Evolutionary conservation across 345 rosid species (phyloP).

Genomic region (Noccaea caerulescens): DNA sequence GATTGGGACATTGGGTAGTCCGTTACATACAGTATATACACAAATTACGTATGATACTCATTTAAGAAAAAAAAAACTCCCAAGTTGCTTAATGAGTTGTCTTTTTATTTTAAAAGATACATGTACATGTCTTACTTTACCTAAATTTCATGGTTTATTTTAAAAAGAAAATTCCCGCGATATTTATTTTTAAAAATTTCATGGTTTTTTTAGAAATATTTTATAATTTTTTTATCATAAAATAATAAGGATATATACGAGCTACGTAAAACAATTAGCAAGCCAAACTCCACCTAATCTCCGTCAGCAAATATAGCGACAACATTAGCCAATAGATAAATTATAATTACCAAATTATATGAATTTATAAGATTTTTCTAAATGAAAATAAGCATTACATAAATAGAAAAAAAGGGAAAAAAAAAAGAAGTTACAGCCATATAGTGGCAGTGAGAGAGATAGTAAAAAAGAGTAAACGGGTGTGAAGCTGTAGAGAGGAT

Average conservation of each 20-base stretch:
- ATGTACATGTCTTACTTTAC: background rate
- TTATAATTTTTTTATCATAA: background rate
- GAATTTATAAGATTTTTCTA: conserved; percentile 23
- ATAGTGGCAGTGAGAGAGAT: conserved; percentile 29
- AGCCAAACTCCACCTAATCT: conserved; percentile 26
- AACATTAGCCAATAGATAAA: conserved; percentile 22
- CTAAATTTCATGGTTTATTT: no score
- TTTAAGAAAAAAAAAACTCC: no score
- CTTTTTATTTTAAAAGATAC: no score
- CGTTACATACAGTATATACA: background rate
- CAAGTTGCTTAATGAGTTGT: no score
- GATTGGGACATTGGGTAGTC: background rate
- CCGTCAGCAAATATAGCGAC: conserved; percentile 19
- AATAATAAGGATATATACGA: background rate
- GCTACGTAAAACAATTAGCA: background rate
- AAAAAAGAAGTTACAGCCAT: conserved; percentile 28
- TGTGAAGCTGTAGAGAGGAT: conserved; percentile 28
- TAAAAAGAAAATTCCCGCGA: no score
- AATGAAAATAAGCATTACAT: conserved; percentile 36
- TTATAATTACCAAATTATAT: conserved; percentile 30
- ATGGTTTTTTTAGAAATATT: no score
- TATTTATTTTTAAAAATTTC: no score
- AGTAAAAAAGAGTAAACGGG: background rate
- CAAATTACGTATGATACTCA: background rate
- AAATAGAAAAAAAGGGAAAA: background rate